Evolutionary conservation across 2,329 filamentous ascomycete genomes (phyloP).

Genomic region (Aspergillus proliferans): DNA sequence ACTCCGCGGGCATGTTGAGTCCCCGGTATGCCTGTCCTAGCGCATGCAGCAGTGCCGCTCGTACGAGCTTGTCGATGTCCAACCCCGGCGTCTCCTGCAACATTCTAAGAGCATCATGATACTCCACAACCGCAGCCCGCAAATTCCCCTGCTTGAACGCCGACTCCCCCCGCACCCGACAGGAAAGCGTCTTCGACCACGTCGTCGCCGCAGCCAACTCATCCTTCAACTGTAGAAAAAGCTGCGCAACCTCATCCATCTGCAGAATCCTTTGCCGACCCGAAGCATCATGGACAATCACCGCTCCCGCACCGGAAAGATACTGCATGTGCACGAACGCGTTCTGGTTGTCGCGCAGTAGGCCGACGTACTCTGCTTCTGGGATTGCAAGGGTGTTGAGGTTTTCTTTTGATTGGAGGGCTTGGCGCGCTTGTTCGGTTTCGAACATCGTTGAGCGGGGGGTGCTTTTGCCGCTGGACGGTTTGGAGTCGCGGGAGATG

Average conservation of each 20-base stretch:
- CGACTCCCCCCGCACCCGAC: conserved; percentile 17
- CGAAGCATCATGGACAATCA: conserved; percentile 23
- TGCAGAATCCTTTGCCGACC: conserved; percentile 25
- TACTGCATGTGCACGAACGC: conserved; percentile 22
- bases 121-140: conserved; percentile 17
- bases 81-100: conserved; percentile 17
- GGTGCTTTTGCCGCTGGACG: conserved; percentile 8
- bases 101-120: conserved; percentile 18
- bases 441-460: conserved; percentile 9
- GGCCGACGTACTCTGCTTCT: conserved; percentile 13
- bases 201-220: conserved; percentile 14
- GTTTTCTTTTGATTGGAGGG: conserved; percentile 5
- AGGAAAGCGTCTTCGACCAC: conserved; percentile 14
- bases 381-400: conserved; percentile 5
- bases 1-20: conserved; percentile 19
- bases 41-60: conserved; percentile 20
- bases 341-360: conserved; percentile 13
- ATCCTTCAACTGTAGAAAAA: conserved; percentile 23
- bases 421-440: conserved; percentile 2
- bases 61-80: conserved; percentile 18
- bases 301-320: conserved; percentile 14
- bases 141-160: conserved; percentile 17
- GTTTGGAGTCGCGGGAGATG: conserved; percentile 16
- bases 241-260: conserved; percentile 23
- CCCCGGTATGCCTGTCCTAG: conserved; percentile 20